Evolutionary conservation across 2,329 filamentous ascomycete genomes (phyloP), one percentile per base, ranked within the genome.

Genomic region (Aspergillus sp.): DNA sequence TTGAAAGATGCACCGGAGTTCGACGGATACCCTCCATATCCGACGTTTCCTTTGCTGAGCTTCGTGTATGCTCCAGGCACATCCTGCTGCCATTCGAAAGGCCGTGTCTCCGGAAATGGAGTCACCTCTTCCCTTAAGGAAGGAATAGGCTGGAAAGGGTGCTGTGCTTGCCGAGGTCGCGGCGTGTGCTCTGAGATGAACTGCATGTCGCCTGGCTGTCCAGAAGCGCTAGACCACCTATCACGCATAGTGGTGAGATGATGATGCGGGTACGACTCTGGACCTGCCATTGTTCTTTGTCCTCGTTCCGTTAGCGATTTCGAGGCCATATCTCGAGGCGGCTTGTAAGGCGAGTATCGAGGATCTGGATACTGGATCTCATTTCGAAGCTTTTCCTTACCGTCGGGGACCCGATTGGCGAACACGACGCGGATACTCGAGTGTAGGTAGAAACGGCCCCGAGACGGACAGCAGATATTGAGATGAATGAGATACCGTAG

Each of bases 351-450:
- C 50, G 86, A 89, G 67, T 90, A 99, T 17, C 86, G 83, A 17
- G 94, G 94, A 61, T 96, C 91, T 0, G 93, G 93, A 54, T 89
- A 81, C 35, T 94, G 91, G 4, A 93, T 87, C 68, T 99, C 94
- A 64, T 95, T 96, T 30, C 87, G 82, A 36, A 99, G 79, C 65
- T 87, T 93, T 72, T 97, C 93, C 67, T 96, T 96, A 38, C 90
- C 93, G 62, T 97, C 94, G 0, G 94, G 93, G 0, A 96, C 93
- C 22, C 94, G 85, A 67, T 97, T 97, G 49, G 94, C 94, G 68
- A 99, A 99, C 3, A 99, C 93, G 33, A 97, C 90, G 13, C 94
- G 86, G 53, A 97, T 88, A 62, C 84, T 90, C 64, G 94, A 95
- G 76, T 97, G 94, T 5, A 99, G 78, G 63, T 91, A 97, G 69